Conservation (phyloP, 2,329 filamentous ascomycete species). For the Verruconis gallopava region DNA sequence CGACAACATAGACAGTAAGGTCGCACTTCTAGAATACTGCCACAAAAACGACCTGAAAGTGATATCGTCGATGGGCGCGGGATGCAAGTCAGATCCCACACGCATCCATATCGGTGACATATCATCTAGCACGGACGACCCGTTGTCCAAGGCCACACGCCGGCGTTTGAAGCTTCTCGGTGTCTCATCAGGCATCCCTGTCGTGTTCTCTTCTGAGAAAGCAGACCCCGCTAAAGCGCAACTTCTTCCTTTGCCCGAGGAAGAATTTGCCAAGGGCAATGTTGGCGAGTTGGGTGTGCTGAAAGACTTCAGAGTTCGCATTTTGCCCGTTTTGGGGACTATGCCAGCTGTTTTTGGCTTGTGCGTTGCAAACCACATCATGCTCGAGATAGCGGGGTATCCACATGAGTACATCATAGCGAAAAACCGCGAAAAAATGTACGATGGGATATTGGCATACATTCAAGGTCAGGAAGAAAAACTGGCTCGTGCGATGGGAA, state of each 20-base stretch:
- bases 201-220: slow-evolving; percentile 87
- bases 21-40: slow-evolving; percentile 80
- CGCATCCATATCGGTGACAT: slow-evolving; percentile 86
- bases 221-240: slow-evolving; percentile 82
- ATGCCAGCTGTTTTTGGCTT: slow-evolving; percentile 97
- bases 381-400: slow-evolving; percentile 69
- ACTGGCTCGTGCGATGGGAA: slow-evolving; percentile 43
- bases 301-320: slow-evolving; percentile 87
- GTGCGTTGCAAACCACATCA: slow-evolving; percentile 81
- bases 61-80: slow-evolving; percentile 91
- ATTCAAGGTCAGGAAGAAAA: slow-evolving; percentile 73
- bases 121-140: slow-evolving; percentile 73
- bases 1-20: slow-evolving; percentile 96
- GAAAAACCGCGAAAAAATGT: slow-evolving; percentile 82
- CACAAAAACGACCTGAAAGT: slow-evolving; percentile 64
- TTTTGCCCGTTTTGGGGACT: slow-evolving; percentile 84
- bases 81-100: slow-evolving; percentile 79
- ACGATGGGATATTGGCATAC: slow-evolving; percentile 65
- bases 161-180: slow-evolving; percentile 64
- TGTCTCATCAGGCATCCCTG: slow-evolving; percentile 73
- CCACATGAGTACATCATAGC: slow-evolving; percentile 70
- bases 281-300: slow-evolving; percentile 81
- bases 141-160: slow-evolving; percentile 72
- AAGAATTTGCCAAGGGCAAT: slow-evolving; percentile 74
- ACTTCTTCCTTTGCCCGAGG: slow-evolving; percentile 72